A percentile compares a stretch with the other conserved stretches of the same genome.
phyloP scores from a whole-genome alignment of 2,329 filamentous ascomycete genomes.

The Coleophoma cylindrospora region DNA sequence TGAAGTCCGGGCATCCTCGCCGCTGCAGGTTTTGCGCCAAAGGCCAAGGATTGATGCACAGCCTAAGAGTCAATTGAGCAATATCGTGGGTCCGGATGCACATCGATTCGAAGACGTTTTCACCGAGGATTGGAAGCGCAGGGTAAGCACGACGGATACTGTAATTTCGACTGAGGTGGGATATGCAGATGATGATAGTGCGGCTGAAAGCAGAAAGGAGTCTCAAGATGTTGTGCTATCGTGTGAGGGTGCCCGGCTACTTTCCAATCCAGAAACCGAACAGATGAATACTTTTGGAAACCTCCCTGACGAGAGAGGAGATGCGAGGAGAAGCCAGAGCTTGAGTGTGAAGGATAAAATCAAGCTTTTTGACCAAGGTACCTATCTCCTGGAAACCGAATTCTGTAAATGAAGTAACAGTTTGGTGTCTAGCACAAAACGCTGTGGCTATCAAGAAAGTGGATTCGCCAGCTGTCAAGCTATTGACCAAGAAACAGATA shows the following conservation, averaged over 20 bases:
- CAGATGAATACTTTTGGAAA: neutral
- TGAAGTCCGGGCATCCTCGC: slow-evolving; percentile 12
- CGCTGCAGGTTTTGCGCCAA: slow-evolving; percentile 8
- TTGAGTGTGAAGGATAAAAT: neutral
- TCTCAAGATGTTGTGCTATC: too few species aligned
- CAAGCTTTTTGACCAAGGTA: neutral
- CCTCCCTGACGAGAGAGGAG: neutral
- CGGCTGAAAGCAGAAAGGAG: too few species aligned
- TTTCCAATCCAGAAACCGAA: neutral
- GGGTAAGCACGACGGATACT: too few species aligned
- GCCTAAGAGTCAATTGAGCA: neutral
- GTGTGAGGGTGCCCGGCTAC: neutral
- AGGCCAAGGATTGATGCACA: neutral
- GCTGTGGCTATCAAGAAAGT: too few species aligned
- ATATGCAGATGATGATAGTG: too few species aligned
- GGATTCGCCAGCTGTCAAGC: too few species aligned
- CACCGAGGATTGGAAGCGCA: slow-evolving; percentile 5
- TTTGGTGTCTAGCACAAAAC: too few species aligned
- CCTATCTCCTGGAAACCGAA: too few species aligned
- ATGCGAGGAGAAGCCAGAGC: neutral
- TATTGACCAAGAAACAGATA: too few species aligned
- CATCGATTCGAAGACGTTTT: slow-evolving; percentile 5
- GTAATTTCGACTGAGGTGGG: too few species aligned
- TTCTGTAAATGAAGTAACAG: too few species aligned
- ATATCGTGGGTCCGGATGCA: neutral